Evolutionary conservation across 768 basidiomycete genomes (phyloP), one percentile per base, ranked within the genome.

Genomic region (Lactarius evosmus): DNA sequence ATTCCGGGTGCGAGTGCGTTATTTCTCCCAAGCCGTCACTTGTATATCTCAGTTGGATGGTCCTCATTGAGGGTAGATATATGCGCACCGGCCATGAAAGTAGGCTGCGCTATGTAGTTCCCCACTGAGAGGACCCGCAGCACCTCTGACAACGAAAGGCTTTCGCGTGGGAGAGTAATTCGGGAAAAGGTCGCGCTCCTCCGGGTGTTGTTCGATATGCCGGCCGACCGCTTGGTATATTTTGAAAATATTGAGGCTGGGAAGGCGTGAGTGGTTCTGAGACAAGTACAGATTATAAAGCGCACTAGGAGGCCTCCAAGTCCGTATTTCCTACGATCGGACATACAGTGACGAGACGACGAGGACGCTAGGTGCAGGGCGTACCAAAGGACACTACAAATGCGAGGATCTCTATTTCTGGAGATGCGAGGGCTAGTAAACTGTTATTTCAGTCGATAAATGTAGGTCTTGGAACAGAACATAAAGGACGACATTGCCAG

Each of bases 321-420:
- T 90, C 84, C 2, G 87, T 88, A 70, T 93, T 93, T 44, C 92
- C 90, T 91, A 67, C 7, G 40, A 44, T 27, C 22, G 32, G 33
- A 46, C 30, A 25, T 41, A 16, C 16, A 9, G 59, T n/a, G 19
- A 34, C 49, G n/a, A 9, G 32, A n/a, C 25, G 22, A 52, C 11
- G 41, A 11, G n/a, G 11, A 25, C 56, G n/a, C 22, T 34, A 63
- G 1, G 46, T 19, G 27, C n/a, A 36, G 40, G 33, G 30, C 82
- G 68, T 71, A 87, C 89, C 93, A 72, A 88, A 95, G 2, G 88
- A 85, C 34, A 90, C 78, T 38, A 89, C 82, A 67, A 88, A 87
- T 1, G 88, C 88, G 36, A 90, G 73, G 16, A 96, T 87, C 56
- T 93, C 83, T 1, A 96, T 74, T 71, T 96, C 91, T 12, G 93